Percentiles rank a stretch among this genome's conserved stretches.
phyloP scores from a whole-genome alignment of 164 flowering plant genomes.

The Malania oleifera region DNA sequence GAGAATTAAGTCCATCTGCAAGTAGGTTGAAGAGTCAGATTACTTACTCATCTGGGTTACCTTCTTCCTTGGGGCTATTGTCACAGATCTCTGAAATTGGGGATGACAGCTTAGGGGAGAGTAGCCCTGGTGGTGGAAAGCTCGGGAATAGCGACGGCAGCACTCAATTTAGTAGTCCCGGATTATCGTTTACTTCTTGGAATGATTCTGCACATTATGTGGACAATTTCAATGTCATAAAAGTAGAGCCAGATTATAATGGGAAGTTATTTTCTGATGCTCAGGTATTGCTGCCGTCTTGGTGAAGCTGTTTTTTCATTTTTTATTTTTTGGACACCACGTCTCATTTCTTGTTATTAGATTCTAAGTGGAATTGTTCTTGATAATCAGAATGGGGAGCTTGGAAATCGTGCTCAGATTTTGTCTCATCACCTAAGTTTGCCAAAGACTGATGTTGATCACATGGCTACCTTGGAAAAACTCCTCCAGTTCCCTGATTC shows the following conservation, averaged over 20 bases:
- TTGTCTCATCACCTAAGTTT: slow-evolving; percentile 54
- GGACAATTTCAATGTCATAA: slow-evolving; percentile 27
- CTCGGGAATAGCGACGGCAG: slow-evolving; percentile 19
- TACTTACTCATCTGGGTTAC: slow-evolving; percentile 28
- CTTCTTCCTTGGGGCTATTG: slow-evolving; percentile 37
- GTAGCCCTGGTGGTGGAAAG: slow-evolving; percentile 20
- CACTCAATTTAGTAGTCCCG: slow-evolving; percentile 20
- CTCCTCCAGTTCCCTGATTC: slow-evolving; percentile 50
- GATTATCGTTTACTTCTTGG: slow-evolving; percentile 34
- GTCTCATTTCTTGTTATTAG: not conserved
- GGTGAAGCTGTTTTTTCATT: too few relatives aligned
- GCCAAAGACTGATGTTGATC: slow-evolving; percentile 45
- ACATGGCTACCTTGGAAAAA: slow-evolving; percentile 43
- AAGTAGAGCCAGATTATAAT: slow-evolving; percentile 28
- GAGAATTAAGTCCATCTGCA: slow-evolving; percentile 27
- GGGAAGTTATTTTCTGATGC: slow-evolving; percentile 21
- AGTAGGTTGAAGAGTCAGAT: slow-evolving; percentile 24
- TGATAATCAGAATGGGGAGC: slow-evolving; percentile 29
- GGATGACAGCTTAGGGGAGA: slow-evolving; percentile 22
- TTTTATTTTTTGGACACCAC: not conserved
- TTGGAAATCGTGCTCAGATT: slow-evolving; percentile 21
- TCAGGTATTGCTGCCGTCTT: too few relatives aligned
- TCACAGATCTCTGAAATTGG: slow-evolving; percentile 42
- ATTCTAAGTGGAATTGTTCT: not conserved
- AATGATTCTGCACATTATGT: slow-evolving; percentile 28